Evolutionary conservation across 495 filamentous ascomycete species (phyloP).

Genomic region (Aspergillus panamensis): DNA sequence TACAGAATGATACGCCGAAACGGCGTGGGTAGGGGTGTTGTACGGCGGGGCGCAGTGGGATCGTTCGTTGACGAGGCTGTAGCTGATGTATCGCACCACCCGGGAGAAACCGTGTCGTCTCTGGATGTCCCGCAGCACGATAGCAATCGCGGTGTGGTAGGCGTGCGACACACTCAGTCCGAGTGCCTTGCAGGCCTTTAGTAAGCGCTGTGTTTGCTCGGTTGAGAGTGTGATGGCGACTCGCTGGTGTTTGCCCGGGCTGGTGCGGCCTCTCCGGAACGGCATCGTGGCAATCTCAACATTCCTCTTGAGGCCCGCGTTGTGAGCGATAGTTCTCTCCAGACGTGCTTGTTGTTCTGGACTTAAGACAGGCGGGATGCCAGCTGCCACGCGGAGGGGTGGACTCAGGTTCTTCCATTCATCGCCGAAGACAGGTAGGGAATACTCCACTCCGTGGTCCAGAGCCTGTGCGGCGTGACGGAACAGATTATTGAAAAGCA

Average conservation of each 20-base stretch:
- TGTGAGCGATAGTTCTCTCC: constrained; percentile 11
- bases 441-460: constrained; percentile 7
- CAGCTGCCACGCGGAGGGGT: constrained; percentile 23
- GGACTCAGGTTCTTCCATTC: constrained; percentile 28
- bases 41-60: constrained; percentile 22
- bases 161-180: constrained; percentile 26
- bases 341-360: constrained; percentile 14
- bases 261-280: neutral
- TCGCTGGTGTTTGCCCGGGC: constrained; percentile 27
- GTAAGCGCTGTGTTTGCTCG: constrained; percentile 14
- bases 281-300: constrained; percentile 24
- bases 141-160: constrained; percentile 28
- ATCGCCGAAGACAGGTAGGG: constrained; percentile 16
- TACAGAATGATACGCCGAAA: constrained; percentile 28
- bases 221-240: constrained; percentile 17
- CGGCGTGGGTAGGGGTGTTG: constrained; percentile 20
- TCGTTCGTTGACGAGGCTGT: constrained; percentile 27
- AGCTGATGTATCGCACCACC: constrained; percentile 26
- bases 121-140: constrained; percentile 23
- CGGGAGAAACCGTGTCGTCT: constrained; percentile 6
- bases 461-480: constrained; percentile 15
- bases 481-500: constrained; percentile 32
- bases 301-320: constrained; percentile 15
- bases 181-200: constrained; percentile 15
- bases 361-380: constrained; percentile 14